These are phyloP conservation scores for Solanum sejunctum DNA, from an alignment of 257 asterid species.

Conservation along the genomic window DNA sequence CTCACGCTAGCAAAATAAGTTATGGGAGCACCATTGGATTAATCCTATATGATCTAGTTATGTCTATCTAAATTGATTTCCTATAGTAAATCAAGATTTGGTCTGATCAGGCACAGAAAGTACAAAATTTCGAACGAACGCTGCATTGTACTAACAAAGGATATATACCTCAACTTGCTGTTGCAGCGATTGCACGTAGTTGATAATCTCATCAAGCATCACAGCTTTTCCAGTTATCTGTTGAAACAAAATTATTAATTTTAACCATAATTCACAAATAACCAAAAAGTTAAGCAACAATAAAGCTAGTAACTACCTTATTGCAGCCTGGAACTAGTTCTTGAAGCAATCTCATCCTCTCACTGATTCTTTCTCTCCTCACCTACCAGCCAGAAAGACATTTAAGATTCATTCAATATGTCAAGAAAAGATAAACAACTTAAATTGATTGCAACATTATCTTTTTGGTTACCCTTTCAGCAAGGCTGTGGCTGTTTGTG, in stretches of 20 bases:
- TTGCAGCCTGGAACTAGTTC: slow-evolving; percentile 96
- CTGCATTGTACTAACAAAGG: neutral
- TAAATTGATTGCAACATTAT: neutral
- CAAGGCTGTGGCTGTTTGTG: slow-evolving; percentile 93
- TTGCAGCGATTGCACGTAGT: slow-evolving; percentile 89
- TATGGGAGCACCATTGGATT: neutral
- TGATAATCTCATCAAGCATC: slow-evolving; percentile 98
- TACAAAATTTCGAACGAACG: neutral
- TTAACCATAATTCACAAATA: neutral
- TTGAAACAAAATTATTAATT: neutral
- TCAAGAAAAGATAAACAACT: neutral
- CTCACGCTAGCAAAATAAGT: neutral
- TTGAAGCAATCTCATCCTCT: slow-evolving; percentile 90
- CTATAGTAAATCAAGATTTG: neutral
- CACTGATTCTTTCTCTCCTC: slow-evolving; percentile 88
- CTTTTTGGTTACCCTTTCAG: slow-evolving; percentile 60
- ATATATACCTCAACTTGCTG: slow-evolving; percentile 86
- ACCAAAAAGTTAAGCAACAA: neutral
- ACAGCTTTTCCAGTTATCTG: slow-evolving; percentile 96
- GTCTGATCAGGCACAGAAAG: neutral
- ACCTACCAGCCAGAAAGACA: slow-evolving; percentile 31
- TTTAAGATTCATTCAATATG: neutral
- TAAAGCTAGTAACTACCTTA: slow-evolving; percentile 35
- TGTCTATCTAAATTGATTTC: neutral
- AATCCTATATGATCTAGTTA: neutral